Percentiles rank a stretch among this genome's conserved stretches.
phyloP scores from a whole-genome alignment of 352 stramenopile species.

The Phytophthora sojae region DNA sequence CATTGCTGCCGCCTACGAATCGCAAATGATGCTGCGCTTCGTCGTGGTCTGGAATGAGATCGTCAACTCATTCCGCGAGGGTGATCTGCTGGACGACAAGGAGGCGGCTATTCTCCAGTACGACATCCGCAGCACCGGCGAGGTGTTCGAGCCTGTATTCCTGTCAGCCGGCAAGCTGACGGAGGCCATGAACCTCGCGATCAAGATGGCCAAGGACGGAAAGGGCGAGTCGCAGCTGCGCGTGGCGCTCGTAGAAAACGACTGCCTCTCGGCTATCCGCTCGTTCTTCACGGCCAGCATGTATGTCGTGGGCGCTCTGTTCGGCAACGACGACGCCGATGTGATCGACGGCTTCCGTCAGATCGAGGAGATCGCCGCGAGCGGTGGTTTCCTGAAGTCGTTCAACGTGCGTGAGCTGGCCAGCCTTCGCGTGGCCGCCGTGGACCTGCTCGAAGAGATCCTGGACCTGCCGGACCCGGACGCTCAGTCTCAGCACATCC shows the following conservation, averaged over 20 bases:
- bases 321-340: constrained; percentile 83
- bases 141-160: constrained; percentile 90
- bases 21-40: constrained; percentile 85
- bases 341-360: constrained; percentile 80
- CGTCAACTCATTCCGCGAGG: constrained; percentile 82
- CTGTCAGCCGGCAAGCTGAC: constrained; percentile 85
- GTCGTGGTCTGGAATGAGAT: constrained; percentile 88
- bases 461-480: constrained; percentile 85
- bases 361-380: constrained; percentile 75
- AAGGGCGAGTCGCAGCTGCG: constrained; percentile 84
- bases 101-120: constrained; percentile 84
- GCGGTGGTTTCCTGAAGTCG: constrained; percentile 77
- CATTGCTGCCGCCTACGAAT: constrained; percentile 68
- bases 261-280: constrained; percentile 82
- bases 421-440: constrained; percentile 62
- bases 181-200: constrained; percentile 72
- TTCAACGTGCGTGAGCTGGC: constrained; percentile 78
- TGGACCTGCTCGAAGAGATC: constrained; percentile 85
- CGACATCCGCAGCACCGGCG: constrained; percentile 85
- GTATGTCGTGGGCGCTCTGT: constrained; percentile 76
- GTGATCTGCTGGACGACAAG: constrained; percentile 80
- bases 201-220: constrained; percentile 79
- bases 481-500: constrained; percentile 72
- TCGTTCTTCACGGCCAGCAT: constrained; percentile 86
- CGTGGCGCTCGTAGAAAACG: constrained; percentile 79